Conservation (phyloP, 2,329 filamentous ascomycete species). For the Stenocarpella maydis region DNA sequence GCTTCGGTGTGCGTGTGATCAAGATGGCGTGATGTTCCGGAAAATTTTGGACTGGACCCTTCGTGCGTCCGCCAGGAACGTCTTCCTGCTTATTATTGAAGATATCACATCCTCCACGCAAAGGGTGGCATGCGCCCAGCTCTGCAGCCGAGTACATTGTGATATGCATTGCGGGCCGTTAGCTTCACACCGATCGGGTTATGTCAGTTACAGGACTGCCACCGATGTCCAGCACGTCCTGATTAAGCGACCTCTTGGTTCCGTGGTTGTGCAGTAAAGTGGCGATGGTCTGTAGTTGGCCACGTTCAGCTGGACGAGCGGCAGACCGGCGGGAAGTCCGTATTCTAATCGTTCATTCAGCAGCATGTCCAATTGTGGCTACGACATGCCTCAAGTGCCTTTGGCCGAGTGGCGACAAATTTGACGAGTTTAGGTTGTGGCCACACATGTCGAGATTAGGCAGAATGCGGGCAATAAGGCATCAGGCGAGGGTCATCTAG, state of each 20-base stretch:
- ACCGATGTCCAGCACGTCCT: no score
- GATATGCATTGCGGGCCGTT: not conserved
- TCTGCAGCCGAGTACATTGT: no score
- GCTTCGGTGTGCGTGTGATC: not conserved
- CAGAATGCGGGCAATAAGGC: constrained; percentile 6
- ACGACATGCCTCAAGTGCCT: not conserved
- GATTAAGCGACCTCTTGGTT: not conserved
- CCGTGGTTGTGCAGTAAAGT: not conserved
- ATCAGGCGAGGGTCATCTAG: not conserved
- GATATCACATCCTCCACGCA: not conserved
- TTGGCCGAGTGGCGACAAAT: constrained; percentile 10
- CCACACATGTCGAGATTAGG: constrained; percentile 1
- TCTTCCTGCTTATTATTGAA: not conserved
- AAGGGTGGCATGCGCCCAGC: not conserved
- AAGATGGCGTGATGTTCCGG: not conserved
- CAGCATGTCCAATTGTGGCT: not conserved
- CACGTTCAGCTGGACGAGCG: not conserved
- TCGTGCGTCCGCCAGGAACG: not conserved
- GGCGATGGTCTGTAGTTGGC: not conserved
- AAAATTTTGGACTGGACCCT: constrained; percentile 9
- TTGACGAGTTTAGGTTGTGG: not conserved
- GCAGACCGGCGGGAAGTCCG: not conserved
- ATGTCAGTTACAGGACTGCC: not conserved
- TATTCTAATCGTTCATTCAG: not conserved
- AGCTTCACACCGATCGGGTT: not conserved